Evolutionary conservation across 1,139 yeast genomes (phyloP).

Genomic region (Pichia sp.): DNA sequence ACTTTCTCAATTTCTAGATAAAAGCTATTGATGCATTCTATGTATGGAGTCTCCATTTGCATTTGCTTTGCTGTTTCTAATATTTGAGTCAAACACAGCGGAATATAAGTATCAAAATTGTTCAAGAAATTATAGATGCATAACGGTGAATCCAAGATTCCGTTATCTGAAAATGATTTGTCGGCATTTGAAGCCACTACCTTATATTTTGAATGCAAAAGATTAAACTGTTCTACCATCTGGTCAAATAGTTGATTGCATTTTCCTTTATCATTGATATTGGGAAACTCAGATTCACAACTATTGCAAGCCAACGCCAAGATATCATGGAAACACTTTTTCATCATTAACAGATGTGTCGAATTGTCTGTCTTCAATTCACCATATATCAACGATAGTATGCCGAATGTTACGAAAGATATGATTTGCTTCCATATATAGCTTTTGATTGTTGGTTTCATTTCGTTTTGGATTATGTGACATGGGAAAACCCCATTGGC

Average conservation of each 20-base stretch:
- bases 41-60: constrained; percentile 20
- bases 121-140: constrained; percentile 22
- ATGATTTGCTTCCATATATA: constrained; percentile 28
- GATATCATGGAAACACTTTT: constrained; percentile 23
- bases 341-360: constrained; percentile 13
- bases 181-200: constrained; percentile 8
- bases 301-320: constrained; percentile 20
- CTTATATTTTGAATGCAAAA: constrained; percentile 19
- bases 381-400: constrained; percentile 22
- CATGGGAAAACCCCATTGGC: constrained; percentile 27
- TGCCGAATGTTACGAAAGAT: constrained; percentile 22
- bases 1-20: constrained; percentile 20
- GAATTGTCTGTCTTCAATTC: constrained; percentile 15
- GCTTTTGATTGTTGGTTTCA: constrained; percentile 25
- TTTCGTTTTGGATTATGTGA: constrained; percentile 22
- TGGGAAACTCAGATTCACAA: constrained; percentile 27
- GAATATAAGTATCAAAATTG: constrained; percentile 18
- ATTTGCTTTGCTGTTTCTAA: constrained; percentile 15
- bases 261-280: constrained; percentile 14
- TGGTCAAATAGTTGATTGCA: constrained; percentile 17
- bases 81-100: constrained; percentile 22
- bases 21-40: constrained; percentile 23
- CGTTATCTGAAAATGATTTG: constrained; percentile 7
- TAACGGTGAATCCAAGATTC: constrained; percentile 15
- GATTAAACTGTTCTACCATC: constrained; percentile 22